phyloP scores from a whole-genome alignment of 306 rosid species.

The Urtica urens region DNA sequence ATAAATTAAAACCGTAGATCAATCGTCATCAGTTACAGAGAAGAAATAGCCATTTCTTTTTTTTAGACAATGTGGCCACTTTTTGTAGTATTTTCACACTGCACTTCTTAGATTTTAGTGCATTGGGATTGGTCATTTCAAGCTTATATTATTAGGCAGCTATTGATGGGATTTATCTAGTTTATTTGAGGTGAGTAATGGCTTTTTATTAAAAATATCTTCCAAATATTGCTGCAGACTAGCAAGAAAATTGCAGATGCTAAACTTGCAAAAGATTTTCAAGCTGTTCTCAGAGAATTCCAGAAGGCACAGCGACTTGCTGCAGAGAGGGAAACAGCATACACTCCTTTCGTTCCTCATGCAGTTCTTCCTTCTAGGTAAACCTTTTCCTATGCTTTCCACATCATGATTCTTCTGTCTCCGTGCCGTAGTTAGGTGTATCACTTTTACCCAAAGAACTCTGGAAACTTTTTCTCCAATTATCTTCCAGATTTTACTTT shows the following conservation, averaged over 20 bases:
- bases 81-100: too few relatives aligned
- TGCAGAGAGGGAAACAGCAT: conserved; percentile 96
- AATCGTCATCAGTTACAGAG: too few relatives aligned
- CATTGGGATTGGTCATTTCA: too few relatives aligned
- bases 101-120: too few relatives aligned
- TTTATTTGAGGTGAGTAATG: conserved; percentile 1
- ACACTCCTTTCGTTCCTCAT: conserved; percentile 72
- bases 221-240: conserved; percentile 36
- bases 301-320: conserved; percentile 97
- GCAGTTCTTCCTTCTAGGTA: conserved; percentile 68
- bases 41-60: too few relatives aligned
- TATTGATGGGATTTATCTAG: background rate
- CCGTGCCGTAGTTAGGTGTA: background rate
- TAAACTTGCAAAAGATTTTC: conserved; percentile 92
- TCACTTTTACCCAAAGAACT: background rate
- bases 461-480: background rate
- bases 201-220: conserved; percentile 3
- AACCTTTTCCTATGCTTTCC: conserved; percentile 9
- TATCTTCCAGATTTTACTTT: conserved; percentile 4
- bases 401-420: background rate
- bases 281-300: conserved; percentile 83
- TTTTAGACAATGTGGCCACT: too few relatives aligned
- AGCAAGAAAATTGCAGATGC: conserved; percentile 94
- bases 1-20: too few relatives aligned
- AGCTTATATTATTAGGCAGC: background rate